Base-by-base conservation (phyloP, 768 basidiomycete species). In the Leccinum uliginosum region DNA sequence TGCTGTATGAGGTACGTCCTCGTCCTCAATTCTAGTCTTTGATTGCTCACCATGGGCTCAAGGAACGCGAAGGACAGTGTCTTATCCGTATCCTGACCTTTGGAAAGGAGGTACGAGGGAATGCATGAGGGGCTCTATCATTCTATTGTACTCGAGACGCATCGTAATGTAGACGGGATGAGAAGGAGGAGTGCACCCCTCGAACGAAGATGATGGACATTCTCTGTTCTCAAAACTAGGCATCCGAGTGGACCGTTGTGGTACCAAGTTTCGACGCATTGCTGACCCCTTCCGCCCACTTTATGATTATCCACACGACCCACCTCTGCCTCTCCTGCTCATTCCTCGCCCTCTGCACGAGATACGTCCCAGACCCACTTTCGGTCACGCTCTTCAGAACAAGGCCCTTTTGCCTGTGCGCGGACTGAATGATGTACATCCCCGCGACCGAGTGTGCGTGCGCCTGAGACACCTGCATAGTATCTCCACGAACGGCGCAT, bases 371-470 rank as follows among this genome's bases (percentile, higher is more conserved):
- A 89, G 6, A 61, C 46, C 46, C 83, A 59, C 74, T 78, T 65
- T 89, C 88, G 17, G 62, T 50, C 7, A 76, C 71, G 32, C 67
- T 74, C 26, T 80, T 78, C 8, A 83, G 57, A 6, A 71, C 70
- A 40, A 90, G 76, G 4, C 79, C 83, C 52, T n/a, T 65, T 71
- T 8, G 58, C 59, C 4, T 60, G 55, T 11, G 55, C 50, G 26
- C 51, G 19, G 83, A 73, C 53, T 84, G 77, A 29, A 91, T 76
- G 2, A 89, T 91, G 62, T 91, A 89, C 51, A 91, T 62, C 0
- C 89, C 89, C 3, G 85, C 86, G 8, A 91, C 78, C n/a, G 91
- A 65, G 64, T 89, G 79, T 49, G 83, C 65, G 10, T 86, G 80
- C 29, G 88, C 50, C 70, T 74, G 32, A 90, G 75, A 17, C 80